These are phyloP conservation scores for Lactifluus piperatus DNA, from an alignment of 768 basidiomycete species.

Conservation along the genomic window DNA sequence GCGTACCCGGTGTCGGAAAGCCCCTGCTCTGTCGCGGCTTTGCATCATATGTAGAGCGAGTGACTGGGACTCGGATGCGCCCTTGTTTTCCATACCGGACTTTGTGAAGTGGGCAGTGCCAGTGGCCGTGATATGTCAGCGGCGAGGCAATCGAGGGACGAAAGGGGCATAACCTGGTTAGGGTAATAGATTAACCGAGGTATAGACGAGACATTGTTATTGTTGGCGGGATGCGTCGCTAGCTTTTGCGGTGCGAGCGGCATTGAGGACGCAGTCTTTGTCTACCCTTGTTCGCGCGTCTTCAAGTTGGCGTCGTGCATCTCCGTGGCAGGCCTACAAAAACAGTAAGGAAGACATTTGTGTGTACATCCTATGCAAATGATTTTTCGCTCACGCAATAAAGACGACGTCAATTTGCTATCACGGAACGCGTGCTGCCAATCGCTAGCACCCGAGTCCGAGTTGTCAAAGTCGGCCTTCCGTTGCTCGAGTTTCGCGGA, in stretches of 20 bases:
- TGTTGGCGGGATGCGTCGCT: conserved; percentile 43
- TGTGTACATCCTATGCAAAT: not conserved
- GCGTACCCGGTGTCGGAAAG: conserved; percentile 58
- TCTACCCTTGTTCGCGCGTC: too few relatives aligned
- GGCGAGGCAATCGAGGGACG: too few relatives aligned
- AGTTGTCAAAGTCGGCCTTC: conserved; percentile 61
- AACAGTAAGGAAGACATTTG: not conserved
- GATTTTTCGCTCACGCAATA: conserved; percentile 51
- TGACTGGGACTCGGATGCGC: too few relatives aligned
- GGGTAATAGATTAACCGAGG: too few relatives aligned
- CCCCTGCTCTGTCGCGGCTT: conserved; percentile 65
- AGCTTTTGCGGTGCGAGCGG: conserved; percentile 51
- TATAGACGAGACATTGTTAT: too few relatives aligned
- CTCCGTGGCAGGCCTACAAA: conserved; percentile 57
- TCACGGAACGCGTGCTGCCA: conserved; percentile 36
- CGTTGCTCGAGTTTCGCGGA: conserved; percentile 64
- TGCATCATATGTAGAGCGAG: conserved; percentile 53
- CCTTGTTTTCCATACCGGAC: conserved; percentile 35
- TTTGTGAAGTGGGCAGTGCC: not conserved
- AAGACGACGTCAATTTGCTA: conserved; percentile 74
- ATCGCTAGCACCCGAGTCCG: conserved; percentile 35
- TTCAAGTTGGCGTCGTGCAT: conserved; percentile 42
- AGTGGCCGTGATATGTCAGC: conserved; percentile 29
- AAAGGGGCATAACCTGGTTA: too few relatives aligned
- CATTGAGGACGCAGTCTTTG: conserved; percentile 52